These are phyloP conservation scores for Lepiota brunneoincarnata DNA, from an alignment of 768 basidiomycete species.

Conservation along the genomic window DNA sequence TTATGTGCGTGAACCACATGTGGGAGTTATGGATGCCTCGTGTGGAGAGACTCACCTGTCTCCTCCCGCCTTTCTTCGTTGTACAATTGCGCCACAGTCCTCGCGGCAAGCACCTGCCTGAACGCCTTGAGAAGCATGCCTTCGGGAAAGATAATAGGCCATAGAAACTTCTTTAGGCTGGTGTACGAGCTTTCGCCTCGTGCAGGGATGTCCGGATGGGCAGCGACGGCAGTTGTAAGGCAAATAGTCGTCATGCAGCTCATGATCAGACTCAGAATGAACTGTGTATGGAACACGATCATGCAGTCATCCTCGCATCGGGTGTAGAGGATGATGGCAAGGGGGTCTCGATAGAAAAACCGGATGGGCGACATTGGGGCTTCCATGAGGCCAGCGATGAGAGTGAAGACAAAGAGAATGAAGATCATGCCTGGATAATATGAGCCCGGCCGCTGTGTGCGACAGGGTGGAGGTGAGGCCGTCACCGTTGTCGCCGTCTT, in stretches of 20 bases:
- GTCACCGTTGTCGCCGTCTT: slow-evolving; percentile 3
- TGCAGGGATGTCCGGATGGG: slow-evolving; percentile 9
- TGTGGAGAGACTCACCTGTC: slow-evolving; percentile 3
- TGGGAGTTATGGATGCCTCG: background rate
- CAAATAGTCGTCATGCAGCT: slow-evolving; percentile 13
- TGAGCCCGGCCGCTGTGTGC: background rate
- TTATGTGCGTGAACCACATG: slow-evolving; percentile 3
- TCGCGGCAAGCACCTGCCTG: slow-evolving; percentile 11
- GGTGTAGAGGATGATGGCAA: slow-evolving; percentile 11
- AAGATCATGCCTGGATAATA: slow-evolving; percentile 7
- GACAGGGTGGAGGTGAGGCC: background rate
- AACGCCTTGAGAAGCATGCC: slow-evolving; percentile 12
- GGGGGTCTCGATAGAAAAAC: slow-evolving; percentile 11
- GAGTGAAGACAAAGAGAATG: slow-evolving; percentile 8
- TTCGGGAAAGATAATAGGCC: slow-evolving; percentile 10
- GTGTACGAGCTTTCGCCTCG: slow-evolving; percentile 6
- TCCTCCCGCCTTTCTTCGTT: slow-evolving; percentile 12
- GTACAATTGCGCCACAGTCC: slow-evolving; percentile 8
- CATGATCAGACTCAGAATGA: slow-evolving; percentile 10
- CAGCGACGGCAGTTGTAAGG: slow-evolving; percentile 11
- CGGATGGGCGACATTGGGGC: slow-evolving; percentile 11
- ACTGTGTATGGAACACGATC: slow-evolving; percentile 11
- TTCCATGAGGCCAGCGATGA: slow-evolving; percentile 9
- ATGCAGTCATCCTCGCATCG: slow-evolving; percentile 12
- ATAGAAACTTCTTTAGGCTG: slow-evolving; percentile 11